Evolutionary conservation across 441 rosid species (phyloP).

Genomic region (Jatropha multifida): DNA sequence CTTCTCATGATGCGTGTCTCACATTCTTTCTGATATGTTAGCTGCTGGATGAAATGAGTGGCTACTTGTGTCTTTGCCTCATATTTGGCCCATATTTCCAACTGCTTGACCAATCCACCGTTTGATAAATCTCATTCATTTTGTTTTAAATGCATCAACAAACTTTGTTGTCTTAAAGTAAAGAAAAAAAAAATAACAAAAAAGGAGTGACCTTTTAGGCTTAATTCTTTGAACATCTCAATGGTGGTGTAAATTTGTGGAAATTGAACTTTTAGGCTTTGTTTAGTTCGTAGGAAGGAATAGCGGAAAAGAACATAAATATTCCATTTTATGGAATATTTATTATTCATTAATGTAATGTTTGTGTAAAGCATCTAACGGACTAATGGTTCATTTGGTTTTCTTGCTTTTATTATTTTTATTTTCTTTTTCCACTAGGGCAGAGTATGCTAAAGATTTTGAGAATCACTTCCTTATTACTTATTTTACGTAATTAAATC

Average conservation of each 20-base stretch:
- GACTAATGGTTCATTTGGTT: no score
- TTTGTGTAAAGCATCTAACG: no score
- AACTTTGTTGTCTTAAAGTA: neutral
- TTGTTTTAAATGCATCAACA: neutral
- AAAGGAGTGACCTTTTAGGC: neutral
- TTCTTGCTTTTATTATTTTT: no score
- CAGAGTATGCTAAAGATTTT: neutral
- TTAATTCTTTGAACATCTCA: neutral
- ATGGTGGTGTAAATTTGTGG: neutral
- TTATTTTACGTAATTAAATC: conserved; percentile 6
- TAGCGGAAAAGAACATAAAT: no score
- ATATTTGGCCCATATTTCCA: neutral
- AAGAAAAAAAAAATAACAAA: neutral
- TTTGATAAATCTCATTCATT: neutral
- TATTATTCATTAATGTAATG: no score
- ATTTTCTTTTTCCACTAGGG: neutral
- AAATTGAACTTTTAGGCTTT: neutral
- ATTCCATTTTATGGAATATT: no score
- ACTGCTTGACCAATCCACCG: neutral
- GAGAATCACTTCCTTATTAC: neutral
- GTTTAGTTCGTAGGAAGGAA: neutral
- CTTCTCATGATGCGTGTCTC: neutral
- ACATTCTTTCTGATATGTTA: neutral
- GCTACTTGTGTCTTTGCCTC: neutral
- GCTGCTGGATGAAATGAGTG: conserved; percentile 2